Evolutionary conservation across 1,284 basidiomycete species (phyloP), one percentile per base, ranked within the genome.

Genomic region (Clitocybe nebularis): DNA sequence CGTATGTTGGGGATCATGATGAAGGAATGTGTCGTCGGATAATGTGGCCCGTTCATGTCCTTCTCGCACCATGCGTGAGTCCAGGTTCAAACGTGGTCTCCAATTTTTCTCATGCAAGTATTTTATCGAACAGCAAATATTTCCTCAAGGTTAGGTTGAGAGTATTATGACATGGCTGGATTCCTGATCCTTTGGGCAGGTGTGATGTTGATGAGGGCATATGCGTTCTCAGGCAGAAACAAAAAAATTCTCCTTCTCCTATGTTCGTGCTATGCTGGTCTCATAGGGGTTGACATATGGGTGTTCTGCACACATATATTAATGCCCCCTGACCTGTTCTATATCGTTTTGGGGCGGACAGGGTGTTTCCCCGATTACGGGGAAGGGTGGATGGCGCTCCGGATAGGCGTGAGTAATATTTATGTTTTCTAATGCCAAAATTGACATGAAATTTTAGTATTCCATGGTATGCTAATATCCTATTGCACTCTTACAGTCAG

Each of bases 331-430:
- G 36, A 52, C 28, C 28, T 52, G 26, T 47, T 47, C 28, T 55
- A 53, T 37, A 22, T 52, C 36, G 1, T 58, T 20, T 33, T 58
- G 14, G 52, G 55, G 1, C 52, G 55, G 9, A 60, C 58, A 0
- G 68, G 68, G 1, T 70, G 68, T 45, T 70, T 65, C 43, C 64
- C 66, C 3, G 58, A 68, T 29, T 68, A 66, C 39, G 59, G 60
- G 3, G 47, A 45, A 11, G 54, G 51, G 7, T 30, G 50, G 6
- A 56, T 57, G 49, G 56, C 45, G 2, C 43, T 51, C 17, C 52
- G 62, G 10, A 57, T 68, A 13, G 58, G 63, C n/a, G 68, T 70
- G 39, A 54, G 67, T 52, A n/a, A n/a, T n/a, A n/a, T n/a, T n/a
- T n/a, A n/a, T n/a, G n/a, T n/a, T n/a, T n/a, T n/a, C n/a, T n/a